phyloP scores from a whole-genome alignment of 2,329 filamentous ascomycete genomes.

The Sporothrix luriei region DNA sequence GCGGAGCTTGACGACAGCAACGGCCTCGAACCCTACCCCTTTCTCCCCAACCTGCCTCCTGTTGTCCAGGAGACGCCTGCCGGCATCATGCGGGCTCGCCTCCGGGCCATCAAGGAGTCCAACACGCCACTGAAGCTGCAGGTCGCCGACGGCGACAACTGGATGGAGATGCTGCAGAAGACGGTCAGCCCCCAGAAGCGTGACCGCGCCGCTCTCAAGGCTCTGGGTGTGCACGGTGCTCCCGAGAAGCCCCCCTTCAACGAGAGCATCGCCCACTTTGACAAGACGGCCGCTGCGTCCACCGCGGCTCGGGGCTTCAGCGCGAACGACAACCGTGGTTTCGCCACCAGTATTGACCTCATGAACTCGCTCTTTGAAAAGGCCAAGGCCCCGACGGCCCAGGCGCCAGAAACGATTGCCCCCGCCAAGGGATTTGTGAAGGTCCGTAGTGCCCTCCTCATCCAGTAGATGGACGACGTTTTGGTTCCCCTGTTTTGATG shows the following conservation, averaged over 20 bases:
- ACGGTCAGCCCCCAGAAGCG: constrained; percentile 94
- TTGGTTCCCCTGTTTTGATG: not conserved
- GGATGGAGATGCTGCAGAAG: constrained; percentile 90
- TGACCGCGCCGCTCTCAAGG: constrained; percentile 72
- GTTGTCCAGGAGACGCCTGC: constrained; percentile 58
- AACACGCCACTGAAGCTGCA: constrained; percentile 61
- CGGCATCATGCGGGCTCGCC: constrained; percentile 63
- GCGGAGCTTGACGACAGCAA: constrained; percentile 60
- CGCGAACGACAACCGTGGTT: constrained; percentile 61
- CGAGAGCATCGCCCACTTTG: constrained; percentile 38
- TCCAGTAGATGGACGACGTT: constrained; percentile 40
- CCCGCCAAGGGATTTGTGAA: constrained; percentile 71
- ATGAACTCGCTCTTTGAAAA: constrained; percentile 93
- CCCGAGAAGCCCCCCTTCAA: constrained; percentile 52
- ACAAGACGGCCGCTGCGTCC: constrained; percentile 39
- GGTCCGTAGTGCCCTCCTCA: constrained; percentile 67
- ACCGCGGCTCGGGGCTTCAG: constrained; percentile 40
- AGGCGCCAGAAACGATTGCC: constrained; percentile 52
- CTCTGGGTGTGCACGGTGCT: constrained; percentile 60
- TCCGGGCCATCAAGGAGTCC: constrained; percentile 64
- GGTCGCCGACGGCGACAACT: constrained; percentile 74
- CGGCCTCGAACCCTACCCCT: constrained; percentile 51
- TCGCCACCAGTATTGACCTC: constrained; percentile 87
- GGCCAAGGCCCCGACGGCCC: constrained; percentile 61
- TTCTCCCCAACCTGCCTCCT: constrained; percentile 51